These are phyloP conservation scores for Chernovozyma aurita DNA, from an alignment of 1,139 yeast genomes.

Conservation along the genomic window DNA sequence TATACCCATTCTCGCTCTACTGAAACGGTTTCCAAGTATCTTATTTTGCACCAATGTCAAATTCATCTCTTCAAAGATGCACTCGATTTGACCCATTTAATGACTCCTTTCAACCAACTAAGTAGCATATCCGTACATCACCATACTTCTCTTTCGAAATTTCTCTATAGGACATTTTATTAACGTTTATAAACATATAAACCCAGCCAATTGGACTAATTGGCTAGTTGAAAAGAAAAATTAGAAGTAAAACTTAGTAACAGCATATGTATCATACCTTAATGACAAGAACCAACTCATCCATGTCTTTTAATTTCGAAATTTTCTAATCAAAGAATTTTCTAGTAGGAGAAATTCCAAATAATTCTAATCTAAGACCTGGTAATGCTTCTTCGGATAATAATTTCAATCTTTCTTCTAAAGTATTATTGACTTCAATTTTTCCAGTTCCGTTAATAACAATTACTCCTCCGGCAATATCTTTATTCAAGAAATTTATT, in stretches of 20 bases:
- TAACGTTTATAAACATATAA: background rate
- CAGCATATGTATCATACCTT: too few species aligned
- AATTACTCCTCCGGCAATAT: constrained; percentile 81
- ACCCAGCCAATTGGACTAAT: background rate
- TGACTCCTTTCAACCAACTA: too few species aligned
- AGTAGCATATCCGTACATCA: too few species aligned
- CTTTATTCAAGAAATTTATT: constrained; percentile 50
- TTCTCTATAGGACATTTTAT: constrained; percentile 1
- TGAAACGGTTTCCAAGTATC: too few species aligned
- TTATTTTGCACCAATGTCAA: too few species aligned
- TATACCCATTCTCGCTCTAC: too few species aligned
- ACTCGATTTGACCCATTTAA: too few species aligned
- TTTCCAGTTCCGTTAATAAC: constrained; percentile 69
- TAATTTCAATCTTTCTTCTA: constrained; percentile 86
- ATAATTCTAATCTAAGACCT: constrained; percentile 83
- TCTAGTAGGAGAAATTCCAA: constrained; percentile 84
- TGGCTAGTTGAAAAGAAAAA: background rate
- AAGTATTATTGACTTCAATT: constrained; percentile 86
- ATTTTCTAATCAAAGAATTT: constrained; percentile 79
- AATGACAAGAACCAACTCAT: too few species aligned
- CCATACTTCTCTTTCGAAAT: background rate
- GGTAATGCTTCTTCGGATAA: constrained; percentile 86
- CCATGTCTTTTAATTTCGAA: too few species aligned
- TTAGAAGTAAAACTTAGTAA: background rate
- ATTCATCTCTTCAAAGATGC: too few species aligned